These are phyloP conservation scores for Persicaria tinctoria DNA, from an alignment of 148 eudicot species.

Conservation along the genomic window DNA sequence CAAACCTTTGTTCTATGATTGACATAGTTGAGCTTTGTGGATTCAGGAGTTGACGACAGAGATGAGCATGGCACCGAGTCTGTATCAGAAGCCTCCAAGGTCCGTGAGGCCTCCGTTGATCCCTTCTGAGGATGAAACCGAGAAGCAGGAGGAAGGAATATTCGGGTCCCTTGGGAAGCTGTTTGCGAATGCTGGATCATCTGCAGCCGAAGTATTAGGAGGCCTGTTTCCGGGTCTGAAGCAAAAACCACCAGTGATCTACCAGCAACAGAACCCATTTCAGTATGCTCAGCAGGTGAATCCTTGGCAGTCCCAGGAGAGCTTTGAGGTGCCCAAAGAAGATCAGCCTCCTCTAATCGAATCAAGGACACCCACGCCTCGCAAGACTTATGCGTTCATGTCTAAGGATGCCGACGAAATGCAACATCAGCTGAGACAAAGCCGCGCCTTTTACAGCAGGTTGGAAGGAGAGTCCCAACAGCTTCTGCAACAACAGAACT, in stretches of 20 bases:
- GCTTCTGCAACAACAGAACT: conserved; percentile 22
- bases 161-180: conserved; percentile 58
- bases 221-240: conserved; percentile 48
- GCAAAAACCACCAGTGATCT: conserved; percentile 29
- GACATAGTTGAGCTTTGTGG: neutral
- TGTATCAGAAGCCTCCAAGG: conserved; percentile 48
- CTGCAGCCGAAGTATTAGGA: conserved; percentile 55
- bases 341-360: conserved; percentile 86
- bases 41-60: conserved; percentile 16
- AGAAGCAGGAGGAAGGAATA: conserved; percentile 76
- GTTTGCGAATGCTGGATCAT: conserved; percentile 38
- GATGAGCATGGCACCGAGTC: conserved; percentile 22
- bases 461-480: conserved; percentile 59
- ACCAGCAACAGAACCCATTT: conserved; percentile 30
- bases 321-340: conserved; percentile 71
- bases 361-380: conserved; percentile 68
- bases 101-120: conserved; percentile 67
- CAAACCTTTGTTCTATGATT: neutral
- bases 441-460: conserved; percentile 56
- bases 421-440: conserved; percentile 67
- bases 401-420: conserved; percentile 72
- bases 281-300: conserved; percentile 34
- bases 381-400: conserved; percentile 89
- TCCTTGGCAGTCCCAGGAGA: conserved; percentile 75
- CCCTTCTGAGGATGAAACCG: conserved; percentile 59